phyloP scores from a whole-genome alignment of 192 early-diverging fungal species.

The Backusella tarrabulga region DNA sequence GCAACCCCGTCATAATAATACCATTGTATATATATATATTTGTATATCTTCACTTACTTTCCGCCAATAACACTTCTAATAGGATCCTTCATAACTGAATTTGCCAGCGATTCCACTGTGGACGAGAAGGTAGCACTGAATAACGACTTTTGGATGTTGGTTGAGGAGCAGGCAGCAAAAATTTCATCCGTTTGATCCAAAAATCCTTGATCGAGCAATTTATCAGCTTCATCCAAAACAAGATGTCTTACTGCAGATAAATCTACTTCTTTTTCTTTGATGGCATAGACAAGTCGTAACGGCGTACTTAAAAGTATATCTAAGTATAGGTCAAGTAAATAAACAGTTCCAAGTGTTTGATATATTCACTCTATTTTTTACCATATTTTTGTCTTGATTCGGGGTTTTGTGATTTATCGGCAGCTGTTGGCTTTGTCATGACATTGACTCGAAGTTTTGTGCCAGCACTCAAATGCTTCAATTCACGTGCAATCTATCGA shows the following conservation, averaged over 20 bases:
- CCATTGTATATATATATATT: neutral
- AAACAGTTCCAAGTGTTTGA: neutral
- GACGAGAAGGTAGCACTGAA: slow-evolving; percentile 96
- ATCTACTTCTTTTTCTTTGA: slow-evolving; percentile 77
- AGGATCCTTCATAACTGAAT: slow-evolving; percentile 88
- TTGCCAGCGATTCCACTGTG: slow-evolving; percentile 88
- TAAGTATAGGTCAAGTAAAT: slow-evolving; percentile 6
- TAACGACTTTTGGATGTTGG: slow-evolving; percentile 73
- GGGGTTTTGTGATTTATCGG: slow-evolving; percentile 65
- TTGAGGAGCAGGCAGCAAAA: slow-evolving; percentile 77
- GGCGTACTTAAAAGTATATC: slow-evolving; percentile 96
- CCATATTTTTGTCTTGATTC: slow-evolving; percentile 66
- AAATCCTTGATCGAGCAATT: slow-evolving; percentile 79
- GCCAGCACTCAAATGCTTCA: slow-evolving; percentile 70
- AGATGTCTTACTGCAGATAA: slow-evolving; percentile 67
- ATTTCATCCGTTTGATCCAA: slow-evolving; percentile 89
- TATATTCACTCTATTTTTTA: slow-evolving; percentile 7
- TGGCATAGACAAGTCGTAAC: slow-evolving; percentile 83
- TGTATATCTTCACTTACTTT: slow-evolving; percentile 46
- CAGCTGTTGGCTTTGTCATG: slow-evolving; percentile 78
- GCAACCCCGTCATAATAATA: neutral
- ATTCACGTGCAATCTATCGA: slow-evolving; percentile 78
- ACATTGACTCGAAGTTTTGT: slow-evolving; percentile 81
- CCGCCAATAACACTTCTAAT: slow-evolving; percentile 86
- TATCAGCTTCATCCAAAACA: slow-evolving; percentile 85